phyloP scores from a whole-genome alignment of 148 eudicot species.

The Nyssa sinensis region DNA sequence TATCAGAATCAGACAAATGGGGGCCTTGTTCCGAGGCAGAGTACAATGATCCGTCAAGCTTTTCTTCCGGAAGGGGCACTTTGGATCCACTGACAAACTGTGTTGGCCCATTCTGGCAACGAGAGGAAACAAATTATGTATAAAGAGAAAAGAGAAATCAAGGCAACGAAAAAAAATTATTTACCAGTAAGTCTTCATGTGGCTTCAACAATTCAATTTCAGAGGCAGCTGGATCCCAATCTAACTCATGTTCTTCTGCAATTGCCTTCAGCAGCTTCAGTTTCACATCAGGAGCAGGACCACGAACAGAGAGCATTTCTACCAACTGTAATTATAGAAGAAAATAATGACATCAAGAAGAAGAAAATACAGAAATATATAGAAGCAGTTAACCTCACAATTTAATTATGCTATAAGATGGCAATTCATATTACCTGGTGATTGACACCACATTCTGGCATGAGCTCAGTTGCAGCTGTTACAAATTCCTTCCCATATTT shows the following conservation, averaged over 20 bases:
- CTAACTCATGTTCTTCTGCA: constrained; percentile 90
- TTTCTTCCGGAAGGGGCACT: constrained; percentile 66
- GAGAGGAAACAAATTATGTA: not conserved
- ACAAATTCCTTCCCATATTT: constrained; percentile 96
- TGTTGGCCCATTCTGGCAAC: constrained; percentile 69
- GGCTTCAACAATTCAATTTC: constrained; percentile 86
- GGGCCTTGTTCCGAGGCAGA: constrained; percentile 37
- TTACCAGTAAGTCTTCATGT: constrained; percentile 88
- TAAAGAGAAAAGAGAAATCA: constrained; percentile 1
- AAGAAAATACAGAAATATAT: not conserved
- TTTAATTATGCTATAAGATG: not conserved
- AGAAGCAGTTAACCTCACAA: not conserved
- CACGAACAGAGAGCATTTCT: constrained; percentile 87
- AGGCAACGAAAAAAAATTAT: not conserved
- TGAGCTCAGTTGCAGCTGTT: constrained; percentile 80
- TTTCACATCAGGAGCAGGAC: constrained; percentile 89
- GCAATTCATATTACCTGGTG: constrained; percentile 63
- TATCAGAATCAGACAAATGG: constrained; percentile 51
- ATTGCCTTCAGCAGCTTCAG: constrained; percentile 85
- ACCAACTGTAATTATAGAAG: constrained; percentile 50
- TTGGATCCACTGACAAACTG: constrained; percentile 60
- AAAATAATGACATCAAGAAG: not conserved
- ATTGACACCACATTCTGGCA: constrained; percentile 97
- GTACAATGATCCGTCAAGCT: constrained; percentile 39
- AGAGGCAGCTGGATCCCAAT: constrained; percentile 94